These are phyloP conservation scores for Jasminum sambac DNA, from an alignment of 257 asterid genomes.

Conservation along the genomic window DNA sequence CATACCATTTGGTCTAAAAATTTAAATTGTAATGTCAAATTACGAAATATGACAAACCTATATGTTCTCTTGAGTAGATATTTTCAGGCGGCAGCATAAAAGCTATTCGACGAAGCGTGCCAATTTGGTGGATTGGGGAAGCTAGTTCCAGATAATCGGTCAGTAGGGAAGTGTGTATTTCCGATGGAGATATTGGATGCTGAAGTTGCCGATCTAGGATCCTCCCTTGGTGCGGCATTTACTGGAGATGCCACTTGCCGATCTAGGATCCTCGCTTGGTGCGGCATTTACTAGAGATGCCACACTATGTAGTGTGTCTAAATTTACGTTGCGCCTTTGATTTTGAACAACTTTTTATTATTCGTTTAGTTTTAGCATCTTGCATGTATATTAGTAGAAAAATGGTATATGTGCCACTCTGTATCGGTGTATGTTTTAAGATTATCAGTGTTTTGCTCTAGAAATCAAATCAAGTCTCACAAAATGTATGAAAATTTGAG, in stretches of 20 bases:
- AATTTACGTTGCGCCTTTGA: too few relatives aligned
- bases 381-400: too few relatives aligned
- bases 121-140: slow-evolving; percentile 24
- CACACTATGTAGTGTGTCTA: too few relatives aligned
- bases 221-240: background rate
- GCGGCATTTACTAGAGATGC: too few relatives aligned
- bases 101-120: slow-evolving; percentile 18
- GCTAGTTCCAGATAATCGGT: slow-evolving; percentile 28
- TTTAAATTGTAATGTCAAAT: background rate
- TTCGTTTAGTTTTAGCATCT: too few relatives aligned
- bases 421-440: too few relatives aligned
- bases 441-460: too few relatives aligned
- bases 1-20: background rate
- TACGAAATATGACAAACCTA: background rate
- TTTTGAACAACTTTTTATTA: too few relatives aligned
- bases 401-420: too few relatives aligned
- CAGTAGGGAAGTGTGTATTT: slow-evolving; percentile 28
- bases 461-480: too few relatives aligned
- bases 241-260: background rate
- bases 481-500: too few relatives aligned
- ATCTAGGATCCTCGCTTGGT: background rate
- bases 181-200: slow-evolving; percentile 44
- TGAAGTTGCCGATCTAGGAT: background rate
- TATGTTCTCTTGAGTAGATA: background rate
- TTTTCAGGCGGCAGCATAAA: background rate